Conservation (phyloP, 176 grass and related monocot species). For the Thinopyrum elongatum region DNA sequence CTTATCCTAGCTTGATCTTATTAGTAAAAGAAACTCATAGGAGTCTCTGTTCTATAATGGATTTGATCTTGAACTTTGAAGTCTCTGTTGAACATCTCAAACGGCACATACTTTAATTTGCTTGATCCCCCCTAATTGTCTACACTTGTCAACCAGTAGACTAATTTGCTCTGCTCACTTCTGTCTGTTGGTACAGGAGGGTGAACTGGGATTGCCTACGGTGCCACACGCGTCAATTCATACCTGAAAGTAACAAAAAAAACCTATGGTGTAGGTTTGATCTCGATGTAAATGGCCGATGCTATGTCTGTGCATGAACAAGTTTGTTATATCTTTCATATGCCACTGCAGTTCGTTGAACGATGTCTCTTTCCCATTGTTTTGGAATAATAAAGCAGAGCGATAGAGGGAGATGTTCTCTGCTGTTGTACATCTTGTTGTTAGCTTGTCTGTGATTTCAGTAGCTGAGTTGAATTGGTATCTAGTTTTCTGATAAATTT, state of each 20-base stretch:
- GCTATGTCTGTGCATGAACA: too few relatives aligned
- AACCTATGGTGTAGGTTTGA: too few relatives aligned
- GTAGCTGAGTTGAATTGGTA: too few relatives aligned
- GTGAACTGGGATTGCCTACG: slow-evolving; percentile 73
- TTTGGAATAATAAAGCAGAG: too few relatives aligned
- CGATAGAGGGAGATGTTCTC: not conserved
- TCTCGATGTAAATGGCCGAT: too few relatives aligned
- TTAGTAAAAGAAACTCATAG: not conserved
- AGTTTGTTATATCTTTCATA: too few relatives aligned
- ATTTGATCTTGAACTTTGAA: not conserved
- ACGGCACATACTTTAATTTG: not conserved
- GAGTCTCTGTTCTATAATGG: not conserved
- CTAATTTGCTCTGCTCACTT: not conserved
- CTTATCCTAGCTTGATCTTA: not conserved
- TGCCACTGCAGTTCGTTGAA: too few relatives aligned
- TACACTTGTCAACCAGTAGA: not conserved
- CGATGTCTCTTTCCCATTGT: too few relatives aligned
- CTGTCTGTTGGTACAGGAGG: slow-evolving; percentile 45
- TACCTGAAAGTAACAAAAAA: too few relatives aligned
- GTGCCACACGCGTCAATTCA: slow-evolving; percentile 35
- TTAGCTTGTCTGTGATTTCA: too few relatives aligned
- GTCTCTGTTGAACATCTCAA: not conserved
- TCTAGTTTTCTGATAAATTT: too few relatives aligned
- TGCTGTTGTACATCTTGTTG: not conserved
- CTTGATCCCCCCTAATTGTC: not conserved